Percentiles rank a stretch among this genome's conserved stretches.
Conservation (phyloP, 2,329 filamentous ascomycete genomes). For the Fusarium domesticum region DNA sequence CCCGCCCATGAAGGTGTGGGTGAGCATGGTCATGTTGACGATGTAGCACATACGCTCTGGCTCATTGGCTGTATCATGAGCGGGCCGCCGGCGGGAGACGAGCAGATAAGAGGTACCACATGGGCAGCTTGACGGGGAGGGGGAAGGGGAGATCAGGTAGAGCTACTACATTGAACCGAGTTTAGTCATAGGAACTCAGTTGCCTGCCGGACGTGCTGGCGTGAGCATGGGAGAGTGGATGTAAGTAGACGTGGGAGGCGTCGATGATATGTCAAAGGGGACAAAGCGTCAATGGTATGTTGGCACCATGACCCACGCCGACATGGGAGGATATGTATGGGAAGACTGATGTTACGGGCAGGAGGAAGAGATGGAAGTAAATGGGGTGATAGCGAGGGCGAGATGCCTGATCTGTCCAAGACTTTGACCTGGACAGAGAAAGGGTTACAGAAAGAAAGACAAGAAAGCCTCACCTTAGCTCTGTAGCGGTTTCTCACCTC, state of each 20-base stretch:
- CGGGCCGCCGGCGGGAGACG: neutral
- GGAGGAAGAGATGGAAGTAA: neutral
- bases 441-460: too few relatives aligned
- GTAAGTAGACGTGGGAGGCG: constrained; percentile 7
- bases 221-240: constrained; percentile 11
- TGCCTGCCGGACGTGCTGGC: constrained; percentile 16
- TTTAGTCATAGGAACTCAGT: constrained; percentile 27
- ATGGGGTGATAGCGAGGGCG: neutral
- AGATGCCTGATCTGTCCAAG: neutral
- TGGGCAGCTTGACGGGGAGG: neutral
- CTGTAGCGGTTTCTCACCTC: neutral
- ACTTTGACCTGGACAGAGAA: neutral
- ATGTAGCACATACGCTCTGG: constrained; percentile 3
- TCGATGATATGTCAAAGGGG: constrained; percentile 10
- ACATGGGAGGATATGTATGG: constrained; percentile 8
- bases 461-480: neutral
- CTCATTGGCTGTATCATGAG: neutral
- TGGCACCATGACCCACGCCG: constrained; percentile 17
- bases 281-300: neutral
- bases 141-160: constrained; percentile 6
- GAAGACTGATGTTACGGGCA: constrained; percentile 3
- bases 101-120: constrained; percentile 1
- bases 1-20: constrained; percentile 23
- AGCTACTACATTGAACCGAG: constrained; percentile 15
- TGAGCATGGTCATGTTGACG: constrained; percentile 11